Percentiles rank a stretch among this genome's conserved stretches.
These are phyloP conservation scores for Grosmannia clavigera DNA, from an alignment of 2,329 filamentous ascomycete genomes.

Conservation along the genomic window DNA sequence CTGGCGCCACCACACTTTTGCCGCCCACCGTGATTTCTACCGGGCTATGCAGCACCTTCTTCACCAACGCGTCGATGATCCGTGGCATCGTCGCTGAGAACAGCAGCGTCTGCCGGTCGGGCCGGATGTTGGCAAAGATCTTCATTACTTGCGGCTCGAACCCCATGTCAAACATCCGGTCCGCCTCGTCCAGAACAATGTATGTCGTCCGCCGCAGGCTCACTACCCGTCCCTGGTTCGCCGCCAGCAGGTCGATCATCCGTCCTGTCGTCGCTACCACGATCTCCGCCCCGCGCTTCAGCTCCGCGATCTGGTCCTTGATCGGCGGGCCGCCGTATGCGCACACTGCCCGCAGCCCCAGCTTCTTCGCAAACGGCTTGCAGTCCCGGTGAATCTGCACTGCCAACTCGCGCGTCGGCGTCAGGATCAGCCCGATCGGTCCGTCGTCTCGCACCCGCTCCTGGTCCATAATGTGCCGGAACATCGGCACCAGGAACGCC, in stretches of 20 bases:
- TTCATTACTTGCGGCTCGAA: conserved; percentile 98
- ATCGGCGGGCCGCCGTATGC: conserved; percentile 93
- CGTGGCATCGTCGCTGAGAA: conserved; percentile 95
- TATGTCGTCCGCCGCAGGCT: conserved; percentile 85
- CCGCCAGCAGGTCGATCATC: conserved; percentile 87
- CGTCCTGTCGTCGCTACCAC: conserved; percentile 91
- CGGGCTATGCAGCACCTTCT: conserved; percentile 74
- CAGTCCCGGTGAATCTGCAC: conserved; percentile 91
- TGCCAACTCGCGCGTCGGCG: conserved; percentile 85
- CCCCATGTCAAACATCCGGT: conserved; percentile 99
- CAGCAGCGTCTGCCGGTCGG: conserved; percentile 84
- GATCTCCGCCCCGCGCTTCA: conserved; percentile 91
- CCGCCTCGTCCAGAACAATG: conserved; percentile 90
- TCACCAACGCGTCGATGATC: conserved; percentile 80
- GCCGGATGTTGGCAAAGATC: conserved; percentile 82
- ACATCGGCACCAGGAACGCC: conserved; percentile 92
- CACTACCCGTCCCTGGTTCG: conserved; percentile 88
- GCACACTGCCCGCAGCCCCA: conserved; percentile 76
- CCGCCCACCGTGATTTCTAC: conserved; percentile 90
- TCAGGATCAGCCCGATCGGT: conserved; percentile 79
- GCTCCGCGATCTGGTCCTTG: conserved; percentile 91
- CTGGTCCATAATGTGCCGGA: conserved; percentile 94
- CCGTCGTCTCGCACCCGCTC: conserved; percentile 72
- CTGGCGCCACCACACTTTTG: conserved; percentile 73
- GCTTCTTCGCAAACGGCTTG: conserved; percentile 82